Conservation (phyloP, 2,329 filamentous ascomycete species). For the Neopestalotiopsis rosae region DNA sequence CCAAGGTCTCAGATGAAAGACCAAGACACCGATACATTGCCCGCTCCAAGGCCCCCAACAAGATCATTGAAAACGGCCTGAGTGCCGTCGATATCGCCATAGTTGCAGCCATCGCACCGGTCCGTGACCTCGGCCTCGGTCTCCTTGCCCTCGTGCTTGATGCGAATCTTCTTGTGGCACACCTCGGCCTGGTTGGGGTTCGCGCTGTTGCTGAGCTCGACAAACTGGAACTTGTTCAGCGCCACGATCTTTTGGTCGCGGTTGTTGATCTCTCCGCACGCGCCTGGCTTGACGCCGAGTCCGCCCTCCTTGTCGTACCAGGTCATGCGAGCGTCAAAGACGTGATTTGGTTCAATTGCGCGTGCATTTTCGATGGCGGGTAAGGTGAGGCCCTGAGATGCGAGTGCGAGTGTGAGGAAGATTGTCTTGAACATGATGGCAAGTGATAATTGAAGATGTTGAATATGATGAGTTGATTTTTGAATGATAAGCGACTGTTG, state of each 20-base stretch:
- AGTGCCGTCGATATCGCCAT: conserved; percentile 8
- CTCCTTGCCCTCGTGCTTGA: conserved; percentile 2
- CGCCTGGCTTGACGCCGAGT: not conserved
- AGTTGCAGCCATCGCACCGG: not conserved
- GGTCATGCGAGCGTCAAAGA: not conserved
- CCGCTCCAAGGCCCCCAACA: conserved; percentile 2
- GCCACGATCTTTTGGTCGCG: conserved; percentile 7
- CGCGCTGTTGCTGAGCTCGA: conserved; percentile 5
- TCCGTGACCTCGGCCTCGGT: not conserved
- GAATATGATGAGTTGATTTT: not conserved
- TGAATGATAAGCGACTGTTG: not conserved
- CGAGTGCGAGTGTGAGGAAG: not conserved
- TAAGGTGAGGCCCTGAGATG: not conserved
- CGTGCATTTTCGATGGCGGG: not conserved
- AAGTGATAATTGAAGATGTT: no score
- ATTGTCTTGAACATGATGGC: not conserved
- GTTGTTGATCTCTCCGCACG: conserved; percentile 8
- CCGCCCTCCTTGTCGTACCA: conserved; percentile 11
- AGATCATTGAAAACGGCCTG: conserved; percentile 12
- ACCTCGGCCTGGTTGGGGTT: conserved; percentile 7
- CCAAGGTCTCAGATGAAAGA: not conserved
- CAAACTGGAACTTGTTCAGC: conserved; percentile 5
- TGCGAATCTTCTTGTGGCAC: conserved; percentile 1
- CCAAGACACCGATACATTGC: conserved; percentile 6
- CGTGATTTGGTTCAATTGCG: not conserved